Evolutionary conservation across 106 monocot genomes (phyloP).

Genomic region (Dioscorea zingiberensis): DNA sequence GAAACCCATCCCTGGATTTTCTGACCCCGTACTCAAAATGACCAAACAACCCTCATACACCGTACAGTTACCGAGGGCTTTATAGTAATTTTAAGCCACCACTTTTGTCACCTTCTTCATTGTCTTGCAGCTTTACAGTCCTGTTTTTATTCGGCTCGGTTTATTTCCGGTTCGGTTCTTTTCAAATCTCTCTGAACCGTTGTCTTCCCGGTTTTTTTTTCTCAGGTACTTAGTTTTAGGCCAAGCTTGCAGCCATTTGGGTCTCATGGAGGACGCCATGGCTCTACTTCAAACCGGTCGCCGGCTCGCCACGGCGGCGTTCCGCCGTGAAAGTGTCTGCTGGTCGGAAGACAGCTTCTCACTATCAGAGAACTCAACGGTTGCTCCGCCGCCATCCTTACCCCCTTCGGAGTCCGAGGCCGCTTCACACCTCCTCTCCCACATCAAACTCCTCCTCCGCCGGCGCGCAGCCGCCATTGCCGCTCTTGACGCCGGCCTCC

Average conservation of each 20-base stretch:
- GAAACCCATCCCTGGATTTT: too few relatives aligned
- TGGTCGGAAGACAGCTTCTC: constrained; percentile 69
- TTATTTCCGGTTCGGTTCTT: neutral
- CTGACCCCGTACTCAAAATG: too few relatives aligned
- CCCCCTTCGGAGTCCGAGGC: constrained; percentile 36
- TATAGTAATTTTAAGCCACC: too few relatives aligned
- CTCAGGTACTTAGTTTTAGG: constrained; percentile 81
- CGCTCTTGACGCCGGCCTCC: constrained; percentile 73
- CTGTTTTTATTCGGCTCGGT: neutral
- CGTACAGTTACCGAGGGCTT: too few relatives aligned
- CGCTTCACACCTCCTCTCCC: constrained; percentile 57
- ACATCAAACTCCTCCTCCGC: constrained; percentile 84
- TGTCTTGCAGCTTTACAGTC: too few relatives aligned
- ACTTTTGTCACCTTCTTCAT: neutral
- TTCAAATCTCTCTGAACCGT: neutral
- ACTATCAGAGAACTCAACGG: neutral
- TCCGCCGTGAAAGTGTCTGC: constrained; percentile 56
- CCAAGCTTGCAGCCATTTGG: constrained; percentile 83
- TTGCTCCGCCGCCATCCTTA: neutral
- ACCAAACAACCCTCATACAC: too few relatives aligned
- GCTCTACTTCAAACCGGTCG: constrained; percentile 81
- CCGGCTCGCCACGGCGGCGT: constrained; percentile 68
- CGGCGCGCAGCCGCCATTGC: constrained; percentile 83
- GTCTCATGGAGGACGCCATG: constrained; percentile 91
- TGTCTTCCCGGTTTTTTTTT: neutral